Percentiles rank a stretch among this genome's conserved stretches.
Evolutionary conservation across 805 yeast species (phyloP).

Genomic region (Zygotorulaspora florentina): DNA sequence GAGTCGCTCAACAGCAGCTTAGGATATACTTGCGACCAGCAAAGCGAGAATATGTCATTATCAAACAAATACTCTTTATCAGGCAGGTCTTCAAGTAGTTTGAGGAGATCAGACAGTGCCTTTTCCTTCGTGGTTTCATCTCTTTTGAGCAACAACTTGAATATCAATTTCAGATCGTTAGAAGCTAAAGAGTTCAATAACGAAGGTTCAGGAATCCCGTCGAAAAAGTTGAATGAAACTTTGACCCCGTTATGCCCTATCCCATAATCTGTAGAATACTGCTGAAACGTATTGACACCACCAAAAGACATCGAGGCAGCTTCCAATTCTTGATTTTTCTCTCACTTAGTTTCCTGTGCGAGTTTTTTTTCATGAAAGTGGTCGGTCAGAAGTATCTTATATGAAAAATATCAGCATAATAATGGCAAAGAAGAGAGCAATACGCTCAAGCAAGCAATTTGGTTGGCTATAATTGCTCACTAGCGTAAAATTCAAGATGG

Average conservation of each 20-base stretch:
- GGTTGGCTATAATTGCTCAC: too few species aligned
- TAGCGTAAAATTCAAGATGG: too few species aligned
- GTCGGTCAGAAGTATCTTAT: not conserved
- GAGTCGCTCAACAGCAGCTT: constrained; percentile 71
- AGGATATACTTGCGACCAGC: constrained; percentile 80
- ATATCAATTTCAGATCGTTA: constrained; percentile 48
- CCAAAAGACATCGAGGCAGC: constrained; percentile 28
- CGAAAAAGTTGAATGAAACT: constrained; percentile 68
- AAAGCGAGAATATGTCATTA: constrained; percentile 54
- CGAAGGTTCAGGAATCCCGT: constrained; percentile 72
- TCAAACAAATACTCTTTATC: constrained; percentile 26
- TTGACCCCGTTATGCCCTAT: constrained; percentile 44
- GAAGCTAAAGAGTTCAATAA: constrained; percentile 42
- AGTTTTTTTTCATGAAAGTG: not conserved
- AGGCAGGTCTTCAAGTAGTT: constrained; percentile 26
- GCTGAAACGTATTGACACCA: constrained; percentile 27
- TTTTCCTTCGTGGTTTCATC: constrained; percentile 84
- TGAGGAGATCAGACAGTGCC: constrained; percentile 55
- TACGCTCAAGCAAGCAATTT: too few species aligned
- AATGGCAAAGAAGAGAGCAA: not conserved
- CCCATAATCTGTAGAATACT: constrained; percentile 29
- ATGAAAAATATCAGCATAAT: not conserved
- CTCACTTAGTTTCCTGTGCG: not conserved
- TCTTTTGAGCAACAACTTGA: constrained; percentile 71
- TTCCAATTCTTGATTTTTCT: not conserved